Percentiles rank a stretch among this genome's conserved stretches.
These are phyloP conservation scores for Sporothrix pseudoabietina DNA, from an alignment of 2,329 filamentous ascomycete species.

Conservation along the genomic window DNA sequence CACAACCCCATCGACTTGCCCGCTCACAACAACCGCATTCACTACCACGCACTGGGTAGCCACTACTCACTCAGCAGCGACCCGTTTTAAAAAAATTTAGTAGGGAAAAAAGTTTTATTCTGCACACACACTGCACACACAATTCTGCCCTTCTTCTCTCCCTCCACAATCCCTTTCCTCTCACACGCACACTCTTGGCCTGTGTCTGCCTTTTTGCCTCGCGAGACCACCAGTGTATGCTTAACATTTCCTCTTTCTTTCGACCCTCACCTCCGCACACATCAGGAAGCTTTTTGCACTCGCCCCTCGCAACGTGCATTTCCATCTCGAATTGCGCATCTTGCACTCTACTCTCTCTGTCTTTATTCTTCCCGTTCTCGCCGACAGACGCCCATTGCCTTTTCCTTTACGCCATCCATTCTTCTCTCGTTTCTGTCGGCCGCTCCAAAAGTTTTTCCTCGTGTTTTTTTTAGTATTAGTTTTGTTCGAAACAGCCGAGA, in stretches of 20 bases:
- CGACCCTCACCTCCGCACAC: slow-evolving; percentile 18
- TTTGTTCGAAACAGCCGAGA: slow-evolving; percentile 28
- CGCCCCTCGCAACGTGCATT: slow-evolving; percentile 17
- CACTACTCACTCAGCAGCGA: slow-evolving; percentile 31
- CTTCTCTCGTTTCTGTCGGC: slow-evolving; percentile 2
- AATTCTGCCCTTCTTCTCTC: slow-evolving; percentile 31
- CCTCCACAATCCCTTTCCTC: slow-evolving; percentile 23
- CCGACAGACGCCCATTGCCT: not conserved
- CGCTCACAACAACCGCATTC: slow-evolving; percentile 16
- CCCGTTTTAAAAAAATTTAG: slow-evolving; percentile 35
- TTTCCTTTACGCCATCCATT: not conserved
- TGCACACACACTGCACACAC: slow-evolving; percentile 38
- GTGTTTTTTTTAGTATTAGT: slow-evolving; percentile 16
- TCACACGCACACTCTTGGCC: slow-evolving; percentile 15
- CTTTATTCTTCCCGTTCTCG: not conserved
- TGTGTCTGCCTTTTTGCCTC: slow-evolving; percentile 21
- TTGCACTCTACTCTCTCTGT: not conserved
- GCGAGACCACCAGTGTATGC: slow-evolving; percentile 14
- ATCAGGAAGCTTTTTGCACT: not conserved
- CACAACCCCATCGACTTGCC: slow-evolving; percentile 22
- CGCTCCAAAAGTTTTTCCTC: slow-evolving; percentile 14
- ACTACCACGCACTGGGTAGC: slow-evolving; percentile 9
- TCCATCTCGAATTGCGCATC: not conserved
- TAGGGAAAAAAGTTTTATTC: slow-evolving; percentile 38
- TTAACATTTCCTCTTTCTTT: slow-evolving; percentile 10